Base-by-base conservation (phyloP, 2,329 filamentous ascomycete species). In the Botrytis fragariae region DNA sequence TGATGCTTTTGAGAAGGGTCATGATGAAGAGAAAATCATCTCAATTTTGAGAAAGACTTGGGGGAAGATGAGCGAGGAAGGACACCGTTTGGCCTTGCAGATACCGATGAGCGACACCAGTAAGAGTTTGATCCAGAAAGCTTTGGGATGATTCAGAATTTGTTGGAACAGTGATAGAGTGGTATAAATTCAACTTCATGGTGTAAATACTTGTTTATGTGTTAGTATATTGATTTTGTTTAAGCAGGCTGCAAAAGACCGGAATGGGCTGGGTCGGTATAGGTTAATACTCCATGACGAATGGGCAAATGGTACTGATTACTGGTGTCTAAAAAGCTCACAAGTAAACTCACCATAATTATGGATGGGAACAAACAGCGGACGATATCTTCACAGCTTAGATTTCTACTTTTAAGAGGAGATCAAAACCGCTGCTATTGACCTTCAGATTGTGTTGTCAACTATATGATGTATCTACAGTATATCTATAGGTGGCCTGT, bases 1-100 rank as follows among this genome's bases (percentile, higher is more conserved):
- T 76, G 93, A 95, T 78, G 88, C 87, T 69, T 97, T 96, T 82
- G 91, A 93, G 84, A 86, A 82, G 77, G 92, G 95, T 42, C 87
- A 90, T 71, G 92, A 94, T 79, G 92, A 95, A 83, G 91, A 90
- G 69, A 97, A 96, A 86, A 89, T 94, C 74, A 81, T 95, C 32
- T 84, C 83, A 29, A 93, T 94, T 76, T 80, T 94, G 81, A 84
- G 84, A 77, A 93, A 93, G 87, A 93, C 91, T 22, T 93, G 91
- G 91, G 89, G 79, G 65, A 94, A 94, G 85, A 94, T 93, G 91
- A 89, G 88, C 67, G 85, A 87, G 51, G 82, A 82, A 73, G 92
- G 91, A 0, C 84, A 86, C 75, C 85, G 87, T 77, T 81, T 93
- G 81, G 92, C 92, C n/a, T 79, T 93, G 77, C 82, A 84, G 75